Evolutionary conservation across 495 filamentous ascomycete genomes (phyloP).

Genomic region (Penicillium atrosanguineum): DNA sequence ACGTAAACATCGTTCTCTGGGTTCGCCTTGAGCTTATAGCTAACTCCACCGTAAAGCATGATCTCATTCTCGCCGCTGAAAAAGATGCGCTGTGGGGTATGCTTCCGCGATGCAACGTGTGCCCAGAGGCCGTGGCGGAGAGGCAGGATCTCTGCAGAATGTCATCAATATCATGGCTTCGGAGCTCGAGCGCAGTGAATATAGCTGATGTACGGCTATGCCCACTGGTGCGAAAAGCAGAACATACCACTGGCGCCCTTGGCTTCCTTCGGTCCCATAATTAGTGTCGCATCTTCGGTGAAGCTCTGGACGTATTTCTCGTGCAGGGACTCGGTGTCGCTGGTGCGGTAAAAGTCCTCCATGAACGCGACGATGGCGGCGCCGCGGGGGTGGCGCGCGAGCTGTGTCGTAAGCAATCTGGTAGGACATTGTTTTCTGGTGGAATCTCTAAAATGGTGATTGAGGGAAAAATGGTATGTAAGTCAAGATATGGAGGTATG

Average conservation of each 20-base stretch:
- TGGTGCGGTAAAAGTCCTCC: slow-evolving; percentile 56
- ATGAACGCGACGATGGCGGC: slow-evolving; percentile 46
- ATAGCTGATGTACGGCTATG: background rate
- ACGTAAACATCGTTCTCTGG: slow-evolving; percentile 41
- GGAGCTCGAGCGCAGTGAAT: background rate
- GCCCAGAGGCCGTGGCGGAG: slow-evolving; percentile 58
- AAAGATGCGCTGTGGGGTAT: slow-evolving; percentile 51
- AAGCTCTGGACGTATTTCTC: slow-evolving; percentile 55
- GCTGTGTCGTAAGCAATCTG: slow-evolving; percentile 32
- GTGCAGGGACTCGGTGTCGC: slow-evolving; percentile 55
- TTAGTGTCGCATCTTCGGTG: slow-evolving; percentile 53
- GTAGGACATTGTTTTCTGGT: slow-evolving; percentile 33
- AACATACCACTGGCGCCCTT: slow-evolving; percentile 50
- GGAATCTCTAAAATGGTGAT: background rate
- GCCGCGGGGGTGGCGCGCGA: slow-evolving; percentile 28
- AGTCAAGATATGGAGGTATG: background rate
- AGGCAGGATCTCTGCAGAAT: slow-evolving; percentile 48
- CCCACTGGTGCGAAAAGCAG: background rate
- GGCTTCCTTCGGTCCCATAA: slow-evolving; percentile 54
- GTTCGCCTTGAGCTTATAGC: slow-evolving; percentile 52
- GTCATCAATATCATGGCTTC: background rate
- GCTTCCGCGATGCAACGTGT: slow-evolving; percentile 49
- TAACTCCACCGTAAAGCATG: slow-evolving; percentile 62
- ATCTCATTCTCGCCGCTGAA: slow-evolving; percentile 52
- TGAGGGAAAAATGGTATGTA: background rate